A percentile compares a stretch with the other conserved stretches of the same genome.
These are phyloP conservation scores for Aspergillus terreus DNA, from an alignment of 2,329 filamentous ascomycete species.

Conservation along the genomic window DNA sequence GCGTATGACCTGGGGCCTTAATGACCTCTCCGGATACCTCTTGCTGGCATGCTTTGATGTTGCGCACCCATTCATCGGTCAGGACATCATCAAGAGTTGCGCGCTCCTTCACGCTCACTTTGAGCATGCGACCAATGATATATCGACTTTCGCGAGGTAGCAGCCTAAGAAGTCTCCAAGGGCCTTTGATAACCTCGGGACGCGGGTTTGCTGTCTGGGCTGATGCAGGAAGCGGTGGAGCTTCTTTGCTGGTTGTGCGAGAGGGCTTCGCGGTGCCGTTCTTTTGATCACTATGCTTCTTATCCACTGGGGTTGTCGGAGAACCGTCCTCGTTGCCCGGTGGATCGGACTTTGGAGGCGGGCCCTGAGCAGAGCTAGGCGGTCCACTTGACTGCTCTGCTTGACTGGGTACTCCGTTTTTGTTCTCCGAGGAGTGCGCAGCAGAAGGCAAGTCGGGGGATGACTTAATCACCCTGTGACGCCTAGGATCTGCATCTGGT, in stretches of 20 bases:
- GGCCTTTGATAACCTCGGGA: constrained; percentile 81
- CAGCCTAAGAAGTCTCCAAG: constrained; percentile 82
- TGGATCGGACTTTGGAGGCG: constrained; percentile 15
- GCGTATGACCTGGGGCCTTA: constrained; percentile 71
- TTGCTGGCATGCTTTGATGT: constrained; percentile 77
- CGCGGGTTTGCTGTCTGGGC: constrained; percentile 27
- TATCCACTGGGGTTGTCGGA: constrained; percentile 24
- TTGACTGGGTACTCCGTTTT: constrained; percentile 9
- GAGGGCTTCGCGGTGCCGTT: constrained; percentile 20
- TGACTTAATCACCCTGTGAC: constrained; percentile 32
- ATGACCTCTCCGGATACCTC: constrained; percentile 70
- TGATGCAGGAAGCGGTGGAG: constrained; percentile 31
- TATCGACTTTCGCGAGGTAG: constrained; percentile 85
- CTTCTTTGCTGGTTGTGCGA: constrained; percentile 38
- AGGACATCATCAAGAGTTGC: constrained; percentile 84
- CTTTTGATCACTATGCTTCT: constrained; percentile 17
- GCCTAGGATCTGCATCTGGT: constrained; percentile 37
- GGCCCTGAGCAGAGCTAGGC: constrained; percentile 19
- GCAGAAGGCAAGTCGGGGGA: constrained; percentile 30
- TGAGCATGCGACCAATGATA: constrained; percentile 89
- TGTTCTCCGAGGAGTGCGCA: constrained; percentile 16
- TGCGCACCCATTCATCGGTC: constrained; percentile 83
- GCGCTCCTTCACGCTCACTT: constrained; percentile 76
- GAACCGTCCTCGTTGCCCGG: constrained; percentile 20
- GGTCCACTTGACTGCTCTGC: constrained; percentile 11